Base-by-base conservation (phyloP, 1,284 basidiomycete species). In the Phlebopus sp. region DNA sequence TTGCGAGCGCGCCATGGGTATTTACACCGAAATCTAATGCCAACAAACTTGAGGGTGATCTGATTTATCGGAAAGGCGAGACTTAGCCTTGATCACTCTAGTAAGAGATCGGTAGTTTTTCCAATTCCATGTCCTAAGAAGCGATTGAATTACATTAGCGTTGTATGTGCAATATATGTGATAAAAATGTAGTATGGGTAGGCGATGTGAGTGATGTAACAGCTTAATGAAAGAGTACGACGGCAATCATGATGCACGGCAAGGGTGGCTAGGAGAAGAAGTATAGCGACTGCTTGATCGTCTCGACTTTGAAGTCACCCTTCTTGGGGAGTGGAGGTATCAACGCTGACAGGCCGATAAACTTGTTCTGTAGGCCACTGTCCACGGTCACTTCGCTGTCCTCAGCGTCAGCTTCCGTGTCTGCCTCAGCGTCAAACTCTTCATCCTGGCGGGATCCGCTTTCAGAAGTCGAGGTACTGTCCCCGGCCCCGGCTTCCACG, bases 221-320 rank as follows among this genome's bases (percentile, higher is more conserved):
- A 27, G 19, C 15, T 35, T 23, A 11, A 37, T 37, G 34, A 32
- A 15, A 21, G 25, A 13, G 11, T 17, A 29, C 30, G 38, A 60
- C 45, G 52, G 47, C 54, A 30, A 46, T 27, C n/a, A 17, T 15
- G n/a, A 10, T 13, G 29, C 34, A 21, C 17, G 2, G 39, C 14
- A 9, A 8, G 32, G 2, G 5, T 19, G 11, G 17, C 43, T 75
- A 92, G 41, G 90, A 91, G 76, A 96, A 97, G 80, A 97, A 97
- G 69, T 97, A 97, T 39, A 78, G 75, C 36, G 87, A 91, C 42
- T 82, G 69, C 63, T 86, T 85, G 70, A 98, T 95, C 54, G 78
- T 79, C 61, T 82, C 75, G 52, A 99, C 92, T 59, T 94, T 82
- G 66, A 99, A 98, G 48, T 78, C 74, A 50, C 96, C 97, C 72